Conservation (phyloP, 2,329 filamentous ascomycete genomes). For the Corniculantispora saksenae region DNA sequence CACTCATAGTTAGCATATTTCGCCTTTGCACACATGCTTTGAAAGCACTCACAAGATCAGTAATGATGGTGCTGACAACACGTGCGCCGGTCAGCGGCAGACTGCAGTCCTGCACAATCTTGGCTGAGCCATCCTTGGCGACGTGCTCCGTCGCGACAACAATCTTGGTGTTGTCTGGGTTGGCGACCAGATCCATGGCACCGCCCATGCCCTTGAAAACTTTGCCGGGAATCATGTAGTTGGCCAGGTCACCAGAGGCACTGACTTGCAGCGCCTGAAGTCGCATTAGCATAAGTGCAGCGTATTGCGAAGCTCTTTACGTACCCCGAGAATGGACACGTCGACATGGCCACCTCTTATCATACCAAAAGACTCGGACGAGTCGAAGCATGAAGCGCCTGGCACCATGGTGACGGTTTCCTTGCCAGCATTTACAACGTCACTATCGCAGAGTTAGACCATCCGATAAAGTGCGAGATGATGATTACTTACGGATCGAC, state of each 20-base stretch:
- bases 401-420: conserved; percentile 81
- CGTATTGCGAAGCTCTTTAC: conserved; percentile 21
- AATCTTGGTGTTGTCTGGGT: conserved; percentile 71
- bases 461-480: background rate
- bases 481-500: conserved; percentile 58
- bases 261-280: conserved; percentile 72
- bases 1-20: background rate
- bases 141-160: conserved; percentile 71
- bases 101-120: conserved; percentile 64
- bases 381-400: conserved; percentile 77
- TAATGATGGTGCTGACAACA: conserved; percentile 72
- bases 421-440: conserved; percentile 85
- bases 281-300: conserved; percentile 10
- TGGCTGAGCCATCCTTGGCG: conserved; percentile 66
- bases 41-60: conserved; percentile 64
- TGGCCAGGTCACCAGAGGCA: conserved; percentile 76
- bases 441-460: conserved; percentile 38
- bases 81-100: conserved; percentile 66
- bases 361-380: conserved; percentile 82
- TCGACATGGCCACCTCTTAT: conserved; percentile 83
- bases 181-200: conserved; percentile 72
- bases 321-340: conserved; percentile 74
- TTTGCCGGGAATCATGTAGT: conserved; percentile 90
- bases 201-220: conserved; percentile 86
- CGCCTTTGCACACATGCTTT: background rate